Percentiles rank a stretch among this genome's conserved stretches.
Conservation (phyloP, 2,329 filamentous ascomycete genomes). For the Xylariaceae sp. region DNA sequence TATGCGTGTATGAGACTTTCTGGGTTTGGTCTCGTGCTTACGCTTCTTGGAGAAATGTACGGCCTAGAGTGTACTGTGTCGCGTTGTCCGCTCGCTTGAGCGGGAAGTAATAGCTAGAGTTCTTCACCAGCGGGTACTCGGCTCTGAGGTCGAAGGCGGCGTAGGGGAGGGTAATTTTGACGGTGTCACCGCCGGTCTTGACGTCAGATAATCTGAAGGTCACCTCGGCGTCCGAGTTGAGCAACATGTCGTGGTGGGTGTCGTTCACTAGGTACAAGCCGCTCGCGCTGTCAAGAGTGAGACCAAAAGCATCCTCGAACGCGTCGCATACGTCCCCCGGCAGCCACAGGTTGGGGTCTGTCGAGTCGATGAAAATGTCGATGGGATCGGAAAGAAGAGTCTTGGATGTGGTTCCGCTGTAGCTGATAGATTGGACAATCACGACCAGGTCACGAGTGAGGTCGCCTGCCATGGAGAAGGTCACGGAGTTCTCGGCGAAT, state of each 20-base stretch:
- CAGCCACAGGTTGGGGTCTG: conserved; percentile 33
- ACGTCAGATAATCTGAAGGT: conserved; percentile 32
- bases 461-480: conserved; percentile 33
- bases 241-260: conserved; percentile 27
- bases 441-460: conserved; percentile 34
- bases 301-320: conserved; percentile 31
- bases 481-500: conserved; percentile 34
- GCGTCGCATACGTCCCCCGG: conserved; percentile 29
- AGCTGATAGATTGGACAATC: conserved; percentile 34
- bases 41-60: conserved; percentile 34
- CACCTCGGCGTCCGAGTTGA: conserved; percentile 30
- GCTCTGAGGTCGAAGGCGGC: conserved; percentile 31
- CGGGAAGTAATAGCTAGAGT: conserved; percentile 31
- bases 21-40: conserved; percentile 15
- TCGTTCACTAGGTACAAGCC: conserved; percentile 34
- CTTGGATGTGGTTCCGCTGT: conserved; percentile 29
- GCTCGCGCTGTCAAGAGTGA: conserved; percentile 24
- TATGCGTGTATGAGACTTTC: neutral
- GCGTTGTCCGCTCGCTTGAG: conserved; percentile 31
- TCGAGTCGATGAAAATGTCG: conserved; percentile 33
- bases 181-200: conserved; percentile 27
- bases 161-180: conserved; percentile 31
- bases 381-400: conserved; percentile 32
- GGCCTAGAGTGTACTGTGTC: conserved; percentile 32
- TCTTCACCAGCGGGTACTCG: conserved; percentile 26